Conservation (phyloP, 805 yeast genomes). For the Komagataella pastoris region DNA sequence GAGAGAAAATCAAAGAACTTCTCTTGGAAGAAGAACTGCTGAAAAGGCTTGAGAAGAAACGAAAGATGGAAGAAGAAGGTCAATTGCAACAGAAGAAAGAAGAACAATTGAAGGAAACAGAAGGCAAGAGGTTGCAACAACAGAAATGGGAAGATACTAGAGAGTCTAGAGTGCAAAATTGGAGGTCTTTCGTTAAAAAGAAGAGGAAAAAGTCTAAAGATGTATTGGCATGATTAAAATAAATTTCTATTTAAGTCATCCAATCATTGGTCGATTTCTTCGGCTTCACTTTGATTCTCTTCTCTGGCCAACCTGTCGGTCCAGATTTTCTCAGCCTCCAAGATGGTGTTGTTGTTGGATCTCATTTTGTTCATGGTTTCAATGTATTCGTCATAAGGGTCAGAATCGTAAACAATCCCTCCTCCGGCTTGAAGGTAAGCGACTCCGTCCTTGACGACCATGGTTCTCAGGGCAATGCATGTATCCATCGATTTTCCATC, state of each 20-base stretch:
- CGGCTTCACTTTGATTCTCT: slow-evolving; percentile 13
- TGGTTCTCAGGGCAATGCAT: slow-evolving; percentile 93
- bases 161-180: slow-evolving; percentile 41
- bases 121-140: slow-evolving; percentile 19
- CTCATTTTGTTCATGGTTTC: slow-evolving; percentile 97
- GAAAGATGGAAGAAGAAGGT: slow-evolving; percentile 26
- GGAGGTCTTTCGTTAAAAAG: slow-evolving; percentile 43
- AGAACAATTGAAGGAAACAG: slow-evolving; percentile 14
- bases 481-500: slow-evolving; percentile 94
- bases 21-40: slow-evolving; percentile 33
- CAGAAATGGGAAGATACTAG: slow-evolving; percentile 50
- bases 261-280: slow-evolving; percentile 2
- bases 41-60: slow-evolving; percentile 25
- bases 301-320: slow-evolving; percentile 24
- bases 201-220: slow-evolving; percentile 29
- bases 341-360: slow-evolving; percentile 82
- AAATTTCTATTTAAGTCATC: background rate
- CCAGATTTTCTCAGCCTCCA: slow-evolving; percentile 85
- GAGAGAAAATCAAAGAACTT: slow-evolving; percentile 25
- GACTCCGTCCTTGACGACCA: slow-evolving; percentile 83
- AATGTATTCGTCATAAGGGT: slow-evolving; percentile 86
- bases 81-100: slow-evolving; percentile 19
- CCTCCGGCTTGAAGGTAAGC: slow-evolving; percentile 98
- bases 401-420: slow-evolving; percentile 92
- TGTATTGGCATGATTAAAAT: slow-evolving; percentile 22